Conservation (phyloP, 2,329 filamentous ascomycete genomes). For the Alternaria alternata region DNA sequence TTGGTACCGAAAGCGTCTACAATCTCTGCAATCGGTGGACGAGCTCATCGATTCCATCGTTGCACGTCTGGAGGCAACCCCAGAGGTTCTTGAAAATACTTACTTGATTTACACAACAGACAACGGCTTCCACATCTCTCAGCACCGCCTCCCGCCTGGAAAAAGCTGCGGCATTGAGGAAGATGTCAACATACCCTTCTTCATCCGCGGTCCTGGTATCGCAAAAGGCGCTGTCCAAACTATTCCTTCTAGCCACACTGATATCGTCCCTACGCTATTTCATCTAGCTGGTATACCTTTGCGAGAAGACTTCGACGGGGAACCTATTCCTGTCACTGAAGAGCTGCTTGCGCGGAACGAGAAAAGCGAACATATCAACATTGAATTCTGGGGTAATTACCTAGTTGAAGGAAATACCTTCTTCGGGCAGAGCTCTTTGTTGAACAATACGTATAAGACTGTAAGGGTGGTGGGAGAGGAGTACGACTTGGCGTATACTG, state of each 20-base stretch:
- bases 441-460: conserved; percentile 69
- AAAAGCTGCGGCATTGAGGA: conserved; percentile 53
- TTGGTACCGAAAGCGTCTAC: conserved; percentile 61
- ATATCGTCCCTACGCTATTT: conserved; percentile 53
- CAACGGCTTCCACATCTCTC: conserved; percentile 54
- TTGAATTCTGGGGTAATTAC: conserved; percentile 54
- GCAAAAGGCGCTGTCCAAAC: conserved; percentile 32
- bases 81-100: conserved; percentile 57
- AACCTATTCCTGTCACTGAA: conserved; percentile 43
- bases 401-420: conserved; percentile 33
- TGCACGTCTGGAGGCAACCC: conserved; percentile 50
- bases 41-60: conserved; percentile 61
- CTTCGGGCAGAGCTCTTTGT: conserved; percentile 3
- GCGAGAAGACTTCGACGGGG: conserved; percentile 49
- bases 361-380: conserved; percentile 50
- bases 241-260: conserved; percentile 48
- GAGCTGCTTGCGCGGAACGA: conserved; percentile 5
- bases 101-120: conserved; percentile 54
- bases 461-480: conserved; percentile 61
- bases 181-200: conserved; percentile 54
- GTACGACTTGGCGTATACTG: conserved; percentile 71
- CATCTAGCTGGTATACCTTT: conserved; percentile 43
- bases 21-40: conserved; percentile 62
- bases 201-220: conserved; percentile 52
- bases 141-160: conserved; percentile 53